These are phyloP conservation scores for Cryptosporidium muris DNA, from an alignment of 169 alveolate species.

Conservation along the genomic window DNA sequence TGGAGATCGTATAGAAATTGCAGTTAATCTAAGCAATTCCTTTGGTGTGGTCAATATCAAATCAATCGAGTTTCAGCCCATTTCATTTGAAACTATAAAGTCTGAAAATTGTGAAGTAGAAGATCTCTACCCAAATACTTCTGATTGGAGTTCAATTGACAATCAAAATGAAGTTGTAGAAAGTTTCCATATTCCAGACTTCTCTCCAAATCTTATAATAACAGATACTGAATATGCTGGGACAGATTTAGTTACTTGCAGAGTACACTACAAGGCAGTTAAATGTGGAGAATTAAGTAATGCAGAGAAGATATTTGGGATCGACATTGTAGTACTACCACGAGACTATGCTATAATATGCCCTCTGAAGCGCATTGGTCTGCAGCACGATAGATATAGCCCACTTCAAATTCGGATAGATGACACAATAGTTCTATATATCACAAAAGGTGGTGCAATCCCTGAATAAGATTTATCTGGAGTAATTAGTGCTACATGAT, in stretches of 20 bases:
- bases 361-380: slow-evolving; percentile 54
- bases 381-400: slow-evolving; percentile 66
- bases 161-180: slow-evolving; percentile 18
- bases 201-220: slow-evolving; percentile 27
- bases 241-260: slow-evolving; percentile 43
- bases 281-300: slow-evolving; percentile 19
- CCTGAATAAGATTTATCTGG: slow-evolving; percentile 12
- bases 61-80: slow-evolving; percentile 26
- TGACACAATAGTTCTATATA: slow-evolving; percentile 50
- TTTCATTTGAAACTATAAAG: slow-evolving; percentile 20
- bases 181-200: slow-evolving; percentile 22
- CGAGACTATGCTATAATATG: slow-evolving; percentile 49
- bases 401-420: slow-evolving; percentile 63
- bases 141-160: slow-evolving; percentile 33
- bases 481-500: neutral
- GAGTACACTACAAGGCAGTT: slow-evolving; percentile 33
- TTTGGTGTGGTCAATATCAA: slow-evolving; percentile 44
- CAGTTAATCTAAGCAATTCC: slow-evolving; percentile 58
- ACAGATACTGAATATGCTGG: slow-evolving; percentile 44
- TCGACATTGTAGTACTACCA: slow-evolving; percentile 52
- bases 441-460: slow-evolving; percentile 66
- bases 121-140: slow-evolving; percentile 14
- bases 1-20: slow-evolving; percentile 68
- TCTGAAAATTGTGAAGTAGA: slow-evolving; percentile 53
- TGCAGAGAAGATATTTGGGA: slow-evolving; percentile 46